A percentile compares a stretch with the other conserved stretches of the same genome.
phyloP scores from a whole-genome alignment of 176 grass and related monocot species.

The Rhipidocladum racemiflorum region DNA sequence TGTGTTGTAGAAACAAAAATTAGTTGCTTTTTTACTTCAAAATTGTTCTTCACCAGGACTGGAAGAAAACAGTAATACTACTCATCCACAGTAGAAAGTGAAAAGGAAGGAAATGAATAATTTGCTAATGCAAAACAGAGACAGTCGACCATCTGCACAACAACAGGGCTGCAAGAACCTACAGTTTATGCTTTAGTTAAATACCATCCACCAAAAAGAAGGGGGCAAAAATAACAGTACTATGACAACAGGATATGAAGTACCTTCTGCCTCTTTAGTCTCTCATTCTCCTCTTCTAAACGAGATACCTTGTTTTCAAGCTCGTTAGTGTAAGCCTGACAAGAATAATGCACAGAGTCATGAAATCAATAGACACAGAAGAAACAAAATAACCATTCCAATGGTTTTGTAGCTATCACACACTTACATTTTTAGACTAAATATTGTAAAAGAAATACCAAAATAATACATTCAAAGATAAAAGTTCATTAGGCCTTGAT shows the following conservation, averaged over 20 bases:
- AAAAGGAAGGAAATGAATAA: neutral
- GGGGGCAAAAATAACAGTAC: neutral
- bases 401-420: neutral
- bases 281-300: conserved; percentile 76
- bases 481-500: conserved; percentile 11
- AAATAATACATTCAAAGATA: neutral
- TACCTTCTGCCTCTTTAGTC: conserved; percentile 91
- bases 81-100: neutral
- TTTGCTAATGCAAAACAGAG: neutral
- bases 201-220: neutral
- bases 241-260: conserved; percentile 18
- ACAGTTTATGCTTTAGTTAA: neutral
- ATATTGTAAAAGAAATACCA: neutral
- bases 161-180: neutral
- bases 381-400: neutral
- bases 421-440: conserved; percentile 4
- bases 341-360: conserved; percentile 16
- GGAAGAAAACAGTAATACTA: neutral
- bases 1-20: neutral
- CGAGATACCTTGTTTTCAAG: conserved; percentile 88
- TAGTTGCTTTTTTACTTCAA: neutral
- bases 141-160: neutral
- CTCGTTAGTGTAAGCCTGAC: conserved; percentile 93
- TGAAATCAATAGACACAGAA: neutral
- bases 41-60: neutral